Conservation (phyloP, 805 yeast genomes). For the Ogataea trehaloabstinens region DNA sequence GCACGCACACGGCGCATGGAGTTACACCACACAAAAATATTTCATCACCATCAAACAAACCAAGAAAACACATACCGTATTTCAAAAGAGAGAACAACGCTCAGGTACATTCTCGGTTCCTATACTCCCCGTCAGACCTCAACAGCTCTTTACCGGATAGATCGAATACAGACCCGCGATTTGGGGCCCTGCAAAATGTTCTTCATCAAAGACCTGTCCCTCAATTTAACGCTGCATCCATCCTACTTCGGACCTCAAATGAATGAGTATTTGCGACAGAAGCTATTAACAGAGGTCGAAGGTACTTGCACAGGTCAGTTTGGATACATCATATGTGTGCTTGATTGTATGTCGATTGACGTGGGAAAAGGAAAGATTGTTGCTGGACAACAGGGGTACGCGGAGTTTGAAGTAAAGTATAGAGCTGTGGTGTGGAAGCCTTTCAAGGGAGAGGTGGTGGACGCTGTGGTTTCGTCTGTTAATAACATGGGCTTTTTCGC, state of each 20-base stretch:
- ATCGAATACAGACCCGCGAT: no score
- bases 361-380: conserved; percentile 92
- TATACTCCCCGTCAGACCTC: no score
- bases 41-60: no score
- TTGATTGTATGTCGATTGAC: conserved; percentile 91
- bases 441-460: conserved; percentile 98
- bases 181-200: no score
- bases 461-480: conserved; percentile 91
- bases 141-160: no score
- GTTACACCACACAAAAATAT: no score
- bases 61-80: no score
- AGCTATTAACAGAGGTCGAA: conserved; percentile 91
- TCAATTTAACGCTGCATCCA: conserved; percentile 92
- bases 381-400: conserved; percentile 83
- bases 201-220: conserved; percentile 76
- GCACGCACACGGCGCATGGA: no score
- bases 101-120: no score
- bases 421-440: conserved; percentile 98
- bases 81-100: no score
- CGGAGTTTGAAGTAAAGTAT: conserved; percentile 94
- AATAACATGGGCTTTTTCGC: conserved; percentile 96
- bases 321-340: conserved; percentile 94
- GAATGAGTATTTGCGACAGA: conserved; percentile 89
- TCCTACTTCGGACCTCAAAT: conserved; percentile 97
- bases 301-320: conserved; percentile 99